phyloP scores from a whole-genome alignment of 75 land plant genomes.

The Cryptomeria japonica region DNA sequence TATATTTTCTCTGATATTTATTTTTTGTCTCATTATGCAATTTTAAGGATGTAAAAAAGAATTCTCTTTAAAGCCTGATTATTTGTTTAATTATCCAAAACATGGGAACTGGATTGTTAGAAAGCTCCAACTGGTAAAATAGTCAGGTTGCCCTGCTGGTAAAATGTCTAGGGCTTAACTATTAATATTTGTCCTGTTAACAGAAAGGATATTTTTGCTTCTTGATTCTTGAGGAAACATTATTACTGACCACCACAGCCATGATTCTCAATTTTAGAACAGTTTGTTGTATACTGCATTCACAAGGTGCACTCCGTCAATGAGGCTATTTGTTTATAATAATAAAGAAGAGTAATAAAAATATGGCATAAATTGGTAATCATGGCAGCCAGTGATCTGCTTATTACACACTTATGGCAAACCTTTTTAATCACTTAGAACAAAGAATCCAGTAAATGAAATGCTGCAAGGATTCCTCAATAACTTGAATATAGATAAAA shows the following conservation, averaged over 20 bases:
- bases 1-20: neutral
- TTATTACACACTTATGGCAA: neutral
- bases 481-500: neutral
- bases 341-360: neutral
- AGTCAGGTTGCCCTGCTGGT: neutral
- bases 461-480: neutral
- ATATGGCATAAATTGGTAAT: neutral
- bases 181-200: neutral
- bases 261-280: neutral
- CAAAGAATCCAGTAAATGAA: neutral
- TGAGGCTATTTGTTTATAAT: neutral
- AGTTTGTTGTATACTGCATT: neutral
- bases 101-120: neutral
- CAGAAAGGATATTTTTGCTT: neutral
- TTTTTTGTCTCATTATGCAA: neutral
- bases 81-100: neutral
- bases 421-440: neutral
- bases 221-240: neutral
- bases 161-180: neutral
- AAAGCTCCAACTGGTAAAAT: neutral
- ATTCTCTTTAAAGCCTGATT: neutral
- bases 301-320: neutral
- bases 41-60: neutral
- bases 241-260: neutral
- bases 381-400: neutral